Evolutionary conservation across 2,329 filamentous ascomycete genomes (phyloP).

Genomic region (Apiospora sp.): DNA sequence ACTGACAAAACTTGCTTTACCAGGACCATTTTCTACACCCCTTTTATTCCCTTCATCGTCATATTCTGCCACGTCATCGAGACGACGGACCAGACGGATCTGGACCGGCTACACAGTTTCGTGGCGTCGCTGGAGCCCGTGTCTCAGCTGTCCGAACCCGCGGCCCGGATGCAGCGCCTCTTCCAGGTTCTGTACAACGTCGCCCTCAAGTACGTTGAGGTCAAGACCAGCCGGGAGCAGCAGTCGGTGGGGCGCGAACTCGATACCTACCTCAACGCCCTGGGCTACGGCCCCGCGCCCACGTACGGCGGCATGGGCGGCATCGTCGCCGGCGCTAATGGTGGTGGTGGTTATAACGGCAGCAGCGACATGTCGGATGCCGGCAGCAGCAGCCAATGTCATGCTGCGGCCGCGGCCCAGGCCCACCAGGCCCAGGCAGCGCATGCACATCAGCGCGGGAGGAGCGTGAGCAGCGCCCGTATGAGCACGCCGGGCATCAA

Average conservation of each 20-base stretch:
- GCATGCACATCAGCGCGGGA: neutral
- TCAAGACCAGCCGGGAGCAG: constrained; percentile 53
- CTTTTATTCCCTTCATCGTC: constrained; percentile 67
- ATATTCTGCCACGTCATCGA: constrained; percentile 67
- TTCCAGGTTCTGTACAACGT: constrained; percentile 69
- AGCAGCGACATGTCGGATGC: neutral
- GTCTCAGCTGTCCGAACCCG: constrained; percentile 62
- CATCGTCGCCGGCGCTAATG: neutral
- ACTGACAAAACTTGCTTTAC: neutral
- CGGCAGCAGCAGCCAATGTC: constrained; percentile 22
- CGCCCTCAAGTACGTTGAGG: constrained; percentile 66
- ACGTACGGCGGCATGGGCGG: neutral
- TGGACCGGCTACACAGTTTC: constrained; percentile 63
- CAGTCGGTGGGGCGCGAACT: constrained; percentile 65
- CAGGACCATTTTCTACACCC: constrained; percentile 63
- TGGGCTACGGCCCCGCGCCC: constrained; percentile 63
- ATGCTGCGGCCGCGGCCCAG: constrained; percentile 34
- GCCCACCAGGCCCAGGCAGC: constrained; percentile 9
- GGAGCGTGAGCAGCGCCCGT: neutral
- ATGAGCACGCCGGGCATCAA: neutral
- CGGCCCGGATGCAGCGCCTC: constrained; percentile 67
- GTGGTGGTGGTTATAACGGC: neutral
- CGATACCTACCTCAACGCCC: constrained; percentile 69
- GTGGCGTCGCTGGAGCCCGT: constrained; percentile 61
- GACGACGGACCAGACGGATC: constrained; percentile 56